These are phyloP conservation scores for Cystobasidium tubakii DNA, from an alignment of 768 basidiomycete genomes.

Conservation along the genomic window DNA sequence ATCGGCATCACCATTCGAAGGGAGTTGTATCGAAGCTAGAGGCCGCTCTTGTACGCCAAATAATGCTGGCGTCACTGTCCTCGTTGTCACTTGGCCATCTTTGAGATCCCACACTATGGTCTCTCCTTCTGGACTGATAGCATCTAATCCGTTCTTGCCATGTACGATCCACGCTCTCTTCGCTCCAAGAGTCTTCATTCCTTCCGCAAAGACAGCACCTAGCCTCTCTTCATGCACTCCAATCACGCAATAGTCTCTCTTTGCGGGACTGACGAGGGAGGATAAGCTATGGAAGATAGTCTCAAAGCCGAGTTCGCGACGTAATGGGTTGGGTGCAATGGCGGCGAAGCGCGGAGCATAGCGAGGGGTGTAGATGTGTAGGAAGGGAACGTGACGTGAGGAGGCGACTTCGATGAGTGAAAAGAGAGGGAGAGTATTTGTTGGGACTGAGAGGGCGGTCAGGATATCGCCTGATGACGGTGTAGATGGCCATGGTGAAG, in stretches of 20 bases:
- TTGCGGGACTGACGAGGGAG: constrained; percentile 84
- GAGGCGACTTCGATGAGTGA: constrained; percentile 54
- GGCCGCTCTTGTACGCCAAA: constrained; percentile 74
- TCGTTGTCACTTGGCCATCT: constrained; percentile 58
- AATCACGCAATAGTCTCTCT: constrained; percentile 79
- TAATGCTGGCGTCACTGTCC: constrained; percentile 58
- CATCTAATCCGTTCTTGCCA: constrained; percentile 75
- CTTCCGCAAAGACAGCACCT: constrained; percentile 72
- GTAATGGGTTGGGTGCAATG: constrained; percentile 63
- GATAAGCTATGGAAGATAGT: constrained; percentile 95
- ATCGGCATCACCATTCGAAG: constrained; percentile 59
- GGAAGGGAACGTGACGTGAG: constrained; percentile 62
- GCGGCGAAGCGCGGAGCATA: constrained; percentile 81
- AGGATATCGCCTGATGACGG: constrained; percentile 92
- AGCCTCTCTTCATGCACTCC: constrained; percentile 79
- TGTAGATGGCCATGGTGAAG: constrained; percentile 70
- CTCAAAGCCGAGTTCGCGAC: constrained; percentile 81
- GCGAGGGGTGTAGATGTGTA: constrained; percentile 87
- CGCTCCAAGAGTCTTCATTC: constrained; percentile 67
- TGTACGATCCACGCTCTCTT: constrained; percentile 85
- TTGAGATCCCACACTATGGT: constrained; percentile 66
- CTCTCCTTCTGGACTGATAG: constrained; percentile 88
- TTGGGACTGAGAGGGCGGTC: constrained; percentile 67
- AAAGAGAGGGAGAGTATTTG: constrained; percentile 58
- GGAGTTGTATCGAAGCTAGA: constrained; percentile 62